These are phyloP conservation scores for Liquidambar formosana DNA, from an alignment of 164 flowering plant genomes.

Conservation along the genomic window DNA sequence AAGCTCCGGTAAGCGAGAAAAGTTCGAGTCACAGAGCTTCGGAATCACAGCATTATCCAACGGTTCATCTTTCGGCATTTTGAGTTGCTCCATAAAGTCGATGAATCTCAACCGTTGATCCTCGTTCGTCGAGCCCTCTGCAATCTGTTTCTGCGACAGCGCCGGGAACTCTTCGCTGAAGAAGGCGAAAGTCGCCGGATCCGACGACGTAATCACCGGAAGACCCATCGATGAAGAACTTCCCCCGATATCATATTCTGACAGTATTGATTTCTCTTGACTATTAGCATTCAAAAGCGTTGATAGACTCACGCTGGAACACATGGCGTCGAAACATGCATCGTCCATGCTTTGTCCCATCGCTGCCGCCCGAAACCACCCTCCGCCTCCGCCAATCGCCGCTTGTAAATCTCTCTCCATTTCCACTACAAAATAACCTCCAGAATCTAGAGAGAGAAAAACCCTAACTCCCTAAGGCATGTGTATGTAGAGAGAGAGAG, in stretches of 20 bases:
- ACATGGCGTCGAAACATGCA: slow-evolving; percentile 14
- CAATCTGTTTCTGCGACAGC: background rate
- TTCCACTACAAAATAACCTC: too few relatives aligned
- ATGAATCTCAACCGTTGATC: background rate
- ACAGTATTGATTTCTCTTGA: background rate
- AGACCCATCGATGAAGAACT: background rate
- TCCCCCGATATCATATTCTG: background rate
- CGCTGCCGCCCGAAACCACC: too few relatives aligned
- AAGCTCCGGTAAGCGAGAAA: slow-evolving; percentile 21
- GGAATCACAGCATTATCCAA: background rate
- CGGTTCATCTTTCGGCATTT: background rate
- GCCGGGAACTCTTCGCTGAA: background rate
- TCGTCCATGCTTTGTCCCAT: background rate
- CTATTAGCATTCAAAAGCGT: background rate
- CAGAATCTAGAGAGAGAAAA: too few relatives aligned
- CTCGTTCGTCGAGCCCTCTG: background rate
- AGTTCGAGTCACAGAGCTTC: background rate
- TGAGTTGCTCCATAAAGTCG: background rate
- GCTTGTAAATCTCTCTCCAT: too few relatives aligned
- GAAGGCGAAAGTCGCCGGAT: background rate
- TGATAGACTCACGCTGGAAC: slow-evolving; percentile 16
- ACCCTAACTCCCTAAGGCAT: too few relatives aligned
- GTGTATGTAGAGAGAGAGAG: too few relatives aligned
- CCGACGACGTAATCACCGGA: background rate
- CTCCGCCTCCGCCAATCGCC: background rate